phyloP scores from a whole-genome alignment of 73 alveolate species.

The Paramecium octaurelia region DNA sequence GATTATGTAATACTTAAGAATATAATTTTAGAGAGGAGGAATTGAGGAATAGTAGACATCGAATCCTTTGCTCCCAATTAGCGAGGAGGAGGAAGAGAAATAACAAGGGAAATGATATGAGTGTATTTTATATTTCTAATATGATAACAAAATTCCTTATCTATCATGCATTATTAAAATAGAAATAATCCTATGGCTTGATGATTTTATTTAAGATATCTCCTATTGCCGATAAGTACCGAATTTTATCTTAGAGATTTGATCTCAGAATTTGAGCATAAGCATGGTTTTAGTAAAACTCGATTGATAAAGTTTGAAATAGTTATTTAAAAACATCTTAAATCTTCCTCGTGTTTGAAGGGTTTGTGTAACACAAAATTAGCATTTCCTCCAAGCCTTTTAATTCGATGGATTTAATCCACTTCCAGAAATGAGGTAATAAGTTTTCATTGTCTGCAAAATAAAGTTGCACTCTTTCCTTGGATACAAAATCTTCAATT shows the following conservation, averaged over 20 bases:
- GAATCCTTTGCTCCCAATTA: neutral
- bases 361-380: neutral
- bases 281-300: neutral
- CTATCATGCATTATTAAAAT: neutral
- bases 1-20: neutral
- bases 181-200: conserved; percentile 2
- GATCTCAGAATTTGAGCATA: conserved; percentile 1
- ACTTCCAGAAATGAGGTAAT: conserved; percentile 1
- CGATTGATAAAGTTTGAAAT: neutral
- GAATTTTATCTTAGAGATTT: neutral
- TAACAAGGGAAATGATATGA: neutral
- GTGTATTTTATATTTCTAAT: neutral
- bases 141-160: neutral
- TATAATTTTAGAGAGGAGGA: neutral
- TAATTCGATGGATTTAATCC: neutral
- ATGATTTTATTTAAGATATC: conserved; percentile 11
- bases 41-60: neutral
- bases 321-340: neutral
- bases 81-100: neutral
- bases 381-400: conserved; percentile 1
- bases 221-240: neutral
- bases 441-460: neutral
- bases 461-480: neutral
- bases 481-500: neutral
- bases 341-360: neutral